These are phyloP conservation scores for Magnolia changhungtana DNA, from an alignment of 164 flowering plant species.

Conservation along the genomic window DNA sequence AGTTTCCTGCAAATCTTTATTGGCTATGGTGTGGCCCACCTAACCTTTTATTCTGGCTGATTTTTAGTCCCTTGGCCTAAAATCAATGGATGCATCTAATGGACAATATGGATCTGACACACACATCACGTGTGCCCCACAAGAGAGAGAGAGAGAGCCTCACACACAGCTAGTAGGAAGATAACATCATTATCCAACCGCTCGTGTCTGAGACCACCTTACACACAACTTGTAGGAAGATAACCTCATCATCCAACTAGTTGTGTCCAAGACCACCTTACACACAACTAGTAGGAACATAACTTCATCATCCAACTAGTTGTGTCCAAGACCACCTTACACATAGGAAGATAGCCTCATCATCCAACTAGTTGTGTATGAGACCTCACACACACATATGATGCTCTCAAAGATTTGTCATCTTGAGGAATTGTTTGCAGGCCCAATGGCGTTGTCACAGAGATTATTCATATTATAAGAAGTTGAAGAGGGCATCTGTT, in stretches of 20 bases:
- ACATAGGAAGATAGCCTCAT: background rate
- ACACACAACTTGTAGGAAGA: background rate
- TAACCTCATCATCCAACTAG: background rate
- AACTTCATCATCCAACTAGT: background rate
- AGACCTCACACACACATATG: background rate
- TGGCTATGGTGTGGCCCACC: no score
- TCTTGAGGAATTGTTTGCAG: slow-evolving; percentile 36
- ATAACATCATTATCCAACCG: background rate
- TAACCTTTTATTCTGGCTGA: no score
- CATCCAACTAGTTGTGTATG: background rate
- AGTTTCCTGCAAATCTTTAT: no score
- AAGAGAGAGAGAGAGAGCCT: no score
- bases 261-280: background rate
- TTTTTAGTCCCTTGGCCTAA: no score
- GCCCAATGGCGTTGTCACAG: slow-evolving; percentile 65
- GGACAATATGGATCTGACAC: no score
- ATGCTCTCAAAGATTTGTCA: background rate
- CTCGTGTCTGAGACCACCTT: background rate
- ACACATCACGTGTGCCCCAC: no score
- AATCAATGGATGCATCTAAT: no score
- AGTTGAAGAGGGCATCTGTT: slow-evolving; percentile 50
- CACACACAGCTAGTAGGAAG: background rate
- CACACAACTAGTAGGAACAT: background rate
- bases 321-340: background rate
- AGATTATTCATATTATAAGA: slow-evolving; percentile 47